Percentiles rank a stretch among this genome's conserved stretches.
phyloP scores from a whole-genome alignment of 163 green algal species.

The Chlorella variabilis region DNA sequence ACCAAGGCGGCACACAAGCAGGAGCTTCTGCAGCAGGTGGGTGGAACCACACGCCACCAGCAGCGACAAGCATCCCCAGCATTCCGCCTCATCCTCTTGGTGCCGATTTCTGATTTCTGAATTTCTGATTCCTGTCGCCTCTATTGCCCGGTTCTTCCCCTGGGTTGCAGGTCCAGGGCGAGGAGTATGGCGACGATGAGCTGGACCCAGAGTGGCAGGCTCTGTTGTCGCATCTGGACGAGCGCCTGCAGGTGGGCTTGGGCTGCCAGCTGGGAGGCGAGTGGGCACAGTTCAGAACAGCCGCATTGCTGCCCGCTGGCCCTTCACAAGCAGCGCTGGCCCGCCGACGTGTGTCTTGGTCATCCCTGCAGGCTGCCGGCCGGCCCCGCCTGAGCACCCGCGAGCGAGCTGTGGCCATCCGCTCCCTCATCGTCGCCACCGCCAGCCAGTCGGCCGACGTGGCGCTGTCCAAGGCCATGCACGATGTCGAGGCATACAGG shows the following conservation, averaged over 20 bases:
- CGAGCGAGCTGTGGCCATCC: constrained; percentile 39
- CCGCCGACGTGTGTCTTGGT: no score
- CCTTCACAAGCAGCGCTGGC: no score
- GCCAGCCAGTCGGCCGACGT: constrained; percentile 24
- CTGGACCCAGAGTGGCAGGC: constrained; percentile 32
- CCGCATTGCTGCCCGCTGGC: no score
- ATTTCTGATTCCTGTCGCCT: no score
- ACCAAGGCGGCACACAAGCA: constrained; percentile 29
- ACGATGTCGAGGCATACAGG: constrained; percentile 26
- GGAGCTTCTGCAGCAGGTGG: constrained; percentile 33
- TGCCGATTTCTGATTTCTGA: no score
- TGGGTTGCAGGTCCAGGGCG: background rate
- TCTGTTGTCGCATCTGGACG: constrained; percentile 23
- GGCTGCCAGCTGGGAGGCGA: no score
- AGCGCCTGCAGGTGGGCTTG: constrained; percentile 16
- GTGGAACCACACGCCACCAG: background rate
- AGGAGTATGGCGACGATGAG: constrained; percentile 33
- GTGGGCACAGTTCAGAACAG: no score
- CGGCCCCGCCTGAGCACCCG: background rate
- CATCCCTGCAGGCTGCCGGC: constrained; percentile 3
- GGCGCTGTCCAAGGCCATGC: constrained; percentile 30
- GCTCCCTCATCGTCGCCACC: constrained; percentile 44
- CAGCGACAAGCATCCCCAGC: no score
- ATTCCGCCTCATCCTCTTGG: no score
- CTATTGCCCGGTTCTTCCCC: no score